A percentile compares a stretch with the other conserved stretches of the same genome.
Conservation (phyloP, 108 stramenopile genomes). For the Chaetoceros tenuissimus region DNA sequence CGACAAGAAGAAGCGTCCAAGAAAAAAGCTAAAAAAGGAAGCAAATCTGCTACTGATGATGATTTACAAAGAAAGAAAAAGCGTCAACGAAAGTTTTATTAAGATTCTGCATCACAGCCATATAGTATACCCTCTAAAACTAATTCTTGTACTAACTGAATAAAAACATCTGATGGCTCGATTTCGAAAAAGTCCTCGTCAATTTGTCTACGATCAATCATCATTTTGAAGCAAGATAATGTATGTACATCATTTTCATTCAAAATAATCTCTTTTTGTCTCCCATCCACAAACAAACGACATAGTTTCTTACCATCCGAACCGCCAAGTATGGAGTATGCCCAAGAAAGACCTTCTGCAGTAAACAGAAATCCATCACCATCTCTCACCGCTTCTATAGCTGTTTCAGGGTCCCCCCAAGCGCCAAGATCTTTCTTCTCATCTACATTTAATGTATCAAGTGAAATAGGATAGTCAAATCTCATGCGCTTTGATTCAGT, state of each 20-base stretch:
- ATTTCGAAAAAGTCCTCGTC: not conserved
- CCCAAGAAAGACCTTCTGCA: constrained; percentile 67
- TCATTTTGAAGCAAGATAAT: not conserved
- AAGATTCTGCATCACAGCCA: not conserved
- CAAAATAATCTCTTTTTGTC: constrained; percentile 11
- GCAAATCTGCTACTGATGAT: not conserved
- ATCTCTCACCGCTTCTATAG: constrained; percentile 24
- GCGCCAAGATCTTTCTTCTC: constrained; percentile 15
- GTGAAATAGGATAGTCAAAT: constrained; percentile 39
- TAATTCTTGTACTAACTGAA: not conserved
- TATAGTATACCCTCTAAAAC: not conserved
- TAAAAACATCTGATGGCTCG: not conserved
- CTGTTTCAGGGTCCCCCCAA: constrained; percentile 25
- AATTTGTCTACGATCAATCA: not conserved
- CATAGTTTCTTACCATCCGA: constrained; percentile 1
- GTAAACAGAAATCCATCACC: constrained; percentile 40
- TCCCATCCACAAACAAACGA: constrained; percentile 47
- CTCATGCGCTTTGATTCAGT: constrained; percentile 55
- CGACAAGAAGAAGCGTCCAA: not conserved
- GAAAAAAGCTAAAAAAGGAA: constrained; percentile 2
- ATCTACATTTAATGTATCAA: constrained; percentile 12
- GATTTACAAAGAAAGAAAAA: constrained; percentile 1
- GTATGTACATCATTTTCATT: not conserved
- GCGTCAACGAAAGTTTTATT: constrained; percentile 4
- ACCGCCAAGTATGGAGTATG: constrained; percentile 36